phyloP scores from a whole-genome alignment of 306 rosid genomes.

The Vachellia collinsii region DNA sequence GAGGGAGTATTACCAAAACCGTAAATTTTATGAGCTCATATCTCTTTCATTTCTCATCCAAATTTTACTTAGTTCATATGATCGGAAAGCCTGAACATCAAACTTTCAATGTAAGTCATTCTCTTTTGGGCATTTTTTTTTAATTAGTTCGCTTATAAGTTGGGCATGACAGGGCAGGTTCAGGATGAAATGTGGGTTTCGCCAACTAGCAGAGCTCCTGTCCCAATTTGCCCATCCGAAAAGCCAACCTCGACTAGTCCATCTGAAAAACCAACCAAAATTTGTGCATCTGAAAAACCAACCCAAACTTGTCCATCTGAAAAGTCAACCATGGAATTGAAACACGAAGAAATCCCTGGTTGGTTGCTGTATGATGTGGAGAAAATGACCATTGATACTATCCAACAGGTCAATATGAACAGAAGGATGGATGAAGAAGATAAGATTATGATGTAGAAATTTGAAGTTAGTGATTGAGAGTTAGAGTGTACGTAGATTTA shows the following conservation, averaged over 20 bases:
- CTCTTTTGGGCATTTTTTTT: too few species aligned
- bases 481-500: constrained; percentile 34
- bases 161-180: too few species aligned
- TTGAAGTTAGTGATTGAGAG: constrained; percentile 32
- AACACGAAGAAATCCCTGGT: constrained; percentile 50
- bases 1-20: too few species aligned
- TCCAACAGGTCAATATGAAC: constrained; percentile 57
- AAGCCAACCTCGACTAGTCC: constrained; percentile 28
- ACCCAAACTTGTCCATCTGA: constrained; percentile 18
- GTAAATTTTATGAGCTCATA: too few species aligned
- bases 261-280: constrained; percentile 21
- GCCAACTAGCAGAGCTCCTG: constrained; percentile 26
- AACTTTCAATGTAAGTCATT: too few species aligned
- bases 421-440: constrained; percentile 65
- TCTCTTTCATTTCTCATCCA: too few species aligned
- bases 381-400: constrained; percentile 52
- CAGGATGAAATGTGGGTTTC: too few species aligned
- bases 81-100: too few species aligned
- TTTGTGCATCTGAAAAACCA: constrained; percentile 34
- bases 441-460: constrained; percentile 79
- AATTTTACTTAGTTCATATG: too few species aligned
- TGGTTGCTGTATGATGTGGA: constrained; percentile 56
- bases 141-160: too few species aligned
- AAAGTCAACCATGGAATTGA: constrained; percentile 35
- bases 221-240: constrained; percentile 27